These are phyloP conservation scores for Fusarium bulbicola DNA, from an alignment of 2,329 filamentous ascomycete species.

Conservation along the genomic window DNA sequence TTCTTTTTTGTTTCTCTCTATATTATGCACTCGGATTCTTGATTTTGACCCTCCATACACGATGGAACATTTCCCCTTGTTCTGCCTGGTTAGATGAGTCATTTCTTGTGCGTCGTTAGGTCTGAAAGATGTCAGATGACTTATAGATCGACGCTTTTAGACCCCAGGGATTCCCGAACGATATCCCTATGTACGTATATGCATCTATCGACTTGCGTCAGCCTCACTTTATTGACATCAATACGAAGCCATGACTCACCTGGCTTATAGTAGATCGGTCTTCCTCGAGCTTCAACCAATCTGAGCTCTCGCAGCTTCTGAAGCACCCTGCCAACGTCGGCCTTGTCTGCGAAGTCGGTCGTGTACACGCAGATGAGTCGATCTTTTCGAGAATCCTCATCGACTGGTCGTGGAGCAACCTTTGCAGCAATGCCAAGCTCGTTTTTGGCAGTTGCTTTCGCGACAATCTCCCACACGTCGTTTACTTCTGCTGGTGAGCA, in stretches of 20 bases:
- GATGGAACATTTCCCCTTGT: neutral
- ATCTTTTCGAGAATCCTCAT: slow-evolving; percentile 50
- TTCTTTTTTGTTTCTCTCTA: slow-evolving; percentile 4
- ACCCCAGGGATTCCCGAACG: slow-evolving; percentile 67
- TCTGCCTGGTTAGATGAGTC: slow-evolving; percentile 3
- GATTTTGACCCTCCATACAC: neutral
- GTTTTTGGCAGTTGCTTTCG: slow-evolving; percentile 71
- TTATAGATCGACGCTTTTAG: slow-evolving; percentile 68
- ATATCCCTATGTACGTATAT: slow-evolving; percentile 73
- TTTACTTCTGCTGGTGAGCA: slow-evolving; percentile 63
- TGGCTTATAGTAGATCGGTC: slow-evolving; percentile 80
- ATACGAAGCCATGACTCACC: slow-evolving; percentile 56
- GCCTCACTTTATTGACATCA: slow-evolving; percentile 3
- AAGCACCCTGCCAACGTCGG: slow-evolving; percentile 76
- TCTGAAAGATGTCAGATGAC: slow-evolving; percentile 53
- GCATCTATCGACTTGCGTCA: slow-evolving; percentile 59
- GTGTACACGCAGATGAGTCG: slow-evolving; percentile 83
- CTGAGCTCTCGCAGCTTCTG: slow-evolving; percentile 68
- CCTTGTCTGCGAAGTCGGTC: slow-evolving; percentile 72
- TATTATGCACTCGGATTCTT: neutral
- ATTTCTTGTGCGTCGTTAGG: slow-evolving; percentile 10
- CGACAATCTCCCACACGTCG: slow-evolving; percentile 72
- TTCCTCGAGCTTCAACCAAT: slow-evolving; percentile 59
- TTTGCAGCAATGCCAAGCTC: slow-evolving; percentile 79
- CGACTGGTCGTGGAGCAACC: slow-evolving; percentile 65